These are phyloP conservation scores for Aquilaria malaccensis DNA, from an alignment of 345 rosid species.

Conservation along the genomic window DNA sequence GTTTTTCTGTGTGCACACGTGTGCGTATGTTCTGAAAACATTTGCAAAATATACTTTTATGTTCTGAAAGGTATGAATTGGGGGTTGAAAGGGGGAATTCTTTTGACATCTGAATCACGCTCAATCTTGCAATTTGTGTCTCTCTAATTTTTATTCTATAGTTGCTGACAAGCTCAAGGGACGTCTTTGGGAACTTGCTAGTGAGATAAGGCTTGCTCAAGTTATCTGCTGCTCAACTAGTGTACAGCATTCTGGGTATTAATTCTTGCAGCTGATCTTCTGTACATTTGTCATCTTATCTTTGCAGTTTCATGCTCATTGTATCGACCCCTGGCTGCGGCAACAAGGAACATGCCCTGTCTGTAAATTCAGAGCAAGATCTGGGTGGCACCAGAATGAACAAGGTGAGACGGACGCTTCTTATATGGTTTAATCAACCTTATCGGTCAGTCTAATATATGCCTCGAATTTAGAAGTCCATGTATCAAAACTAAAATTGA, in stretches of 20 bases:
- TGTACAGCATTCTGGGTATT: background rate
- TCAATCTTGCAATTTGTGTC: no score
- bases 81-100: no score
- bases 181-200: no score
- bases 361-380: constrained; percentile 65
- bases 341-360: constrained; percentile 90
- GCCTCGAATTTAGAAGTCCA: background rate
- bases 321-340: constrained; percentile 76
- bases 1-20: no score
- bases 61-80: background rate
- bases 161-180: no score
- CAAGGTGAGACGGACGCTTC: constrained; percentile 40
- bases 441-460: background rate
- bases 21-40: no score
- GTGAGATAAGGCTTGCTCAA: no score
- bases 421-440: constrained; percentile 35
- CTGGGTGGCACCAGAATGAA: constrained; percentile 48
- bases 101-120: no score
- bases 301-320: constrained; percentile 72
- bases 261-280: background rate
- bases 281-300: background rate
- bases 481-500: background rate
- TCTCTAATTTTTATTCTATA: no score
- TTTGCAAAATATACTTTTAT: no score
- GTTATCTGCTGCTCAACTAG: no score